Base-by-base conservation (phyloP, 495 filamentous ascomycete genomes). In the Venustampulla echinocandica region DNA sequence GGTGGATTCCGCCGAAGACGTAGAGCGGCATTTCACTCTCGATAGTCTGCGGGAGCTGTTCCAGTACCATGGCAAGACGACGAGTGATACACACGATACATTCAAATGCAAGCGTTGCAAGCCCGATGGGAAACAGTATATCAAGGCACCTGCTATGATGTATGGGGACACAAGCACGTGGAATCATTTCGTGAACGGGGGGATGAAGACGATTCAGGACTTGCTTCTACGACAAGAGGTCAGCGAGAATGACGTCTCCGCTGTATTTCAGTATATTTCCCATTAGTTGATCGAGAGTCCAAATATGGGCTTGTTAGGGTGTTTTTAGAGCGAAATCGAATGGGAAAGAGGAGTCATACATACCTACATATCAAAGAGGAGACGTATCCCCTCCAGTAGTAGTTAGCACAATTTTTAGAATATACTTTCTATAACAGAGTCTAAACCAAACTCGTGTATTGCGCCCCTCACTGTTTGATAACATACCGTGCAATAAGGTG, bases 91-190 rank as follows among this genome's bases (percentile, higher is more conserved):
- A 0, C 92, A 99, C 55, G 92, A 99, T 53, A 96, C 93, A 1
- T 97, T 99, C 74, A 97, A 95, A 69, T 99, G 92, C 64, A 97
- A 95, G 69, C 70, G 92, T 25, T 99, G 92, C 57, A 85, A 81
- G 58, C 81, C 85, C 1, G 86, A 93, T 54, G 88, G 90, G 10
- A 78, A 73, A 40, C 92, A 99, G 63, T 75, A 71, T 48, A 76
- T 95, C 49, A 95, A 95, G 64, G 86, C 90, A 1, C 84, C 80
- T 6, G 92, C 92, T 0, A 88, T 97, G 81, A 64, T 97, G 54
- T 99, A 99, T 60, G 92, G 92, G 33, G 92, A 99, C 59, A 97
- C 92, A 9, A 97, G 90, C 60, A 93, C 88, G 22, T 99, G 92
- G 92, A 97, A 99, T 58, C 92, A 99, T 67, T 89, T 95, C 62